These are phyloP conservation scores for Hymenoscyphus repandus DNA, from an alignment of 2,329 filamentous ascomycete species.

Conservation along the genomic window DNA sequence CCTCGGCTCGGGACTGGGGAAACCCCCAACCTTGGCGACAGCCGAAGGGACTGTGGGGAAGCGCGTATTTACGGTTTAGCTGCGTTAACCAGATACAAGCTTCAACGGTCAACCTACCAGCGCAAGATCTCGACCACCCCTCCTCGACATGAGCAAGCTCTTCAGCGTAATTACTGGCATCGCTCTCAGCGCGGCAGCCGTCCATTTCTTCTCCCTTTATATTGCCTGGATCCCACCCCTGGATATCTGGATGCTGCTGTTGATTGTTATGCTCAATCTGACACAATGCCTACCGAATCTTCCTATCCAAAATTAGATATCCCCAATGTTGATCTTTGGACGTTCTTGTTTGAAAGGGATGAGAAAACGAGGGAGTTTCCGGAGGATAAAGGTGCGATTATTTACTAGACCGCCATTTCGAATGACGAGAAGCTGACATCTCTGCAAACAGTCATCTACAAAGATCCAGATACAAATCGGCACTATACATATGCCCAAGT, in stretches of 20 bases:
- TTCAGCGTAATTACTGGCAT: slow-evolving; percentile 22
- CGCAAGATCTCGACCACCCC: not conserved
- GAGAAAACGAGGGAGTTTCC: slow-evolving; percentile 58
- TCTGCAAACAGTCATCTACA: slow-evolving; percentile 60
- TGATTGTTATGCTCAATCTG: slow-evolving; percentile 26
- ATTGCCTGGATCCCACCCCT: slow-evolving; percentile 25
- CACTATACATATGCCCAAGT: slow-evolving; percentile 67
- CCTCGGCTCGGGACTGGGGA: not conserved
- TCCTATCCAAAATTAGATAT: slow-evolving; percentile 47
- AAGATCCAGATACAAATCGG: slow-evolving; percentile 64
- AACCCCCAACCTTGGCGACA: not conserved
- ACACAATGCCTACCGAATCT: slow-evolving; percentile 29
- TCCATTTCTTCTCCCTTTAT: slow-evolving; percentile 21
- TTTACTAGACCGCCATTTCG: not conserved
- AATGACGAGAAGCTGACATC: not conserved
- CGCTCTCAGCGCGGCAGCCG: slow-evolving; percentile 15
- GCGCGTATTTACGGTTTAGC: not conserved
- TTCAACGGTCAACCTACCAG: not conserved
- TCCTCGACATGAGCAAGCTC: slow-evolving; percentile 15
- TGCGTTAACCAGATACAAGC: not conserved
- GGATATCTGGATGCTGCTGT: slow-evolving; percentile 20
- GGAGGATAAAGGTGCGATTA: slow-evolving; percentile 63
- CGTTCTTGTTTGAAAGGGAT: slow-evolving; percentile 66
- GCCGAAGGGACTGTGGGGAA: not conserved
- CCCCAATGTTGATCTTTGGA: slow-evolving; percentile 73